phyloP scores from a whole-genome alignment of 2,329 filamentous ascomycete genomes.

The Neofusicoccum parvum region DNA sequence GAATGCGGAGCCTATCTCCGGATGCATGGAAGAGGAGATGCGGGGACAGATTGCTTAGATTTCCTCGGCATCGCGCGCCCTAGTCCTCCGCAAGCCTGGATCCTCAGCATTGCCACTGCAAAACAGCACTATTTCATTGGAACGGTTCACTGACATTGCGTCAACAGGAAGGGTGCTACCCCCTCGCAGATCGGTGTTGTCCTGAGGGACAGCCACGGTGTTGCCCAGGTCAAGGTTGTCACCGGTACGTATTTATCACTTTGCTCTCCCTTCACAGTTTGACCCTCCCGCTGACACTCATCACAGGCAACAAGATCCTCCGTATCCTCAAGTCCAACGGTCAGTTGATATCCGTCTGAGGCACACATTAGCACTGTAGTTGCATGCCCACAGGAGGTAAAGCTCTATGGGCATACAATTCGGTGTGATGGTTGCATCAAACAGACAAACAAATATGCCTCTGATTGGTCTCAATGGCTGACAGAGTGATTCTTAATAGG shows the following conservation, averaged over 20 bases:
- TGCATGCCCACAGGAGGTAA: conserved; percentile 29
- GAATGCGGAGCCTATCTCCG: no score
- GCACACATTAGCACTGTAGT: conserved; percentile 40
- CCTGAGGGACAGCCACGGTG: conserved; percentile 95
- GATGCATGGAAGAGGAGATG: background rate
- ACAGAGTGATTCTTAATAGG: conserved; percentile 61
- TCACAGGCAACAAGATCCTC: conserved; percentile 92
- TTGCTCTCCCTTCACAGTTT: no score
- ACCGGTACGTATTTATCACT: conserved; percentile 69
- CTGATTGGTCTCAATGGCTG: conserved; percentile 46
- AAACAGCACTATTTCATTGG: background rate
- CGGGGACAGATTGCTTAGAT: background rate
- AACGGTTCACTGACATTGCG: background rate
- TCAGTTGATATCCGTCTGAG: conserved; percentile 64
- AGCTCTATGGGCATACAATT: conserved; percentile 27
- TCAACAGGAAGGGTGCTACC: conserved; percentile 85
- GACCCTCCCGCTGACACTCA: no score
- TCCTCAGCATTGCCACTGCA: background rate
- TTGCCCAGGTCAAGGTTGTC: conserved; percentile 96
- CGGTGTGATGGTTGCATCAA: conserved; percentile 30
- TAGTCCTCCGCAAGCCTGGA: background rate
- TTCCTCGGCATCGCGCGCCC: background rate
- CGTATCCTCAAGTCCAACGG: conserved; percentile 97
- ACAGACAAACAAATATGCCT: conserved; percentile 42
- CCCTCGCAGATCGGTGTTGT: conserved; percentile 94